Percentiles rank a stretch among this genome's conserved stretches.
Conservation (phyloP, 345 rosid genomes). For the Arabidopsis arenosa region DNA sequence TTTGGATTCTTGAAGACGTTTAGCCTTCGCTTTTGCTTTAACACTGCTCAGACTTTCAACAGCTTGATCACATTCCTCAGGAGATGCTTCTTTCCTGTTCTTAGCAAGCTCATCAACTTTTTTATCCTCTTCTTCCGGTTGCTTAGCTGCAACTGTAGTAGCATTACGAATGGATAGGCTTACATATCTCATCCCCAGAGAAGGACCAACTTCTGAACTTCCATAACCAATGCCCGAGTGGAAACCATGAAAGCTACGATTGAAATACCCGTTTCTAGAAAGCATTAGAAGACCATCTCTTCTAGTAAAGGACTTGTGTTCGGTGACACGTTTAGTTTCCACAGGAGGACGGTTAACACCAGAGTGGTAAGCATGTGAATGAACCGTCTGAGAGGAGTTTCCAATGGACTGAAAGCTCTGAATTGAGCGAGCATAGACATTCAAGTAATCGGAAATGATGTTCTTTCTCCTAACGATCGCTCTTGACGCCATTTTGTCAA, state of each 20-base stretch:
- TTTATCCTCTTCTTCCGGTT: slow-evolving; percentile 71
- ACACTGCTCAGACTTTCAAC: slow-evolving; percentile 69
- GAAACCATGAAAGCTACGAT: slow-evolving; percentile 41
- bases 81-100: slow-evolving; percentile 70
- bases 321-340: slow-evolving; percentile 33
- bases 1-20: slow-evolving; percentile 58
- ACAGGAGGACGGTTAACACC: slow-evolving; percentile 19
- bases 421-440: slow-evolving; percentile 46
- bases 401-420: slow-evolving; percentile 54
- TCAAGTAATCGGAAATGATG: slow-evolving; percentile 54
- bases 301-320: slow-evolving; percentile 30
- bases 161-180: slow-evolving; percentile 50
- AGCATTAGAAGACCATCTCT: slow-evolving; percentile 39
- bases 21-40: slow-evolving; percentile 71
- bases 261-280: slow-evolving; percentile 39
- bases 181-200: slow-evolving; percentile 47
- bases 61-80: slow-evolving; percentile 83
- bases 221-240: slow-evolving; percentile 40
- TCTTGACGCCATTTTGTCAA: slow-evolving; percentile 67
- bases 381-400: slow-evolving; percentile 36
- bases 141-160: slow-evolving; percentile 66
- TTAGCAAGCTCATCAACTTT: slow-evolving; percentile 48
- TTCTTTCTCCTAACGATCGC: slow-evolving; percentile 66
- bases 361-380: slow-evolving; percentile 45
- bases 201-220: slow-evolving; percentile 40